These are phyloP conservation scores for Cryptosporidium muris DNA, from an alignment of 169 alveolate genomes.

Conservation along the genomic window DNA sequence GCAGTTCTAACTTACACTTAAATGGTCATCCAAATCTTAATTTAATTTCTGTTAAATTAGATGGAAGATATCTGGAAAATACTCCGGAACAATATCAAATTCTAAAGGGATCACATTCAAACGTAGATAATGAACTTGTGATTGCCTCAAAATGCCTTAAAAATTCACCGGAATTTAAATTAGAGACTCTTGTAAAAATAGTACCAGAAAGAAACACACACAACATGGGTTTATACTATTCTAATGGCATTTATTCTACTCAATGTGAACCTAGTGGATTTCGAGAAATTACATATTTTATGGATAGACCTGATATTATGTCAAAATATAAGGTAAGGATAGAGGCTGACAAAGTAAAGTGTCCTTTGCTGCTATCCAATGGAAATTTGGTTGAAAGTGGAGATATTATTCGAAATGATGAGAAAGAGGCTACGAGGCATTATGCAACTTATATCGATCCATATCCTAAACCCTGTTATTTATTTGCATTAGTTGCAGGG, in stretches of 20 bases:
- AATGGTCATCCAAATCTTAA: conserved; percentile 85
- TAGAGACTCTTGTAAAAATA: conserved; percentile 79
- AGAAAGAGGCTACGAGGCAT: conserved; percentile 74
- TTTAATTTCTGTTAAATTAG: conserved; percentile 78
- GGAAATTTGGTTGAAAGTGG: conserved; percentile 84
- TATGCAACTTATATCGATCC: conserved; percentile 89
- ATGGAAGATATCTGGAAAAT: conserved; percentile 77
- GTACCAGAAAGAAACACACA: conserved; percentile 83
- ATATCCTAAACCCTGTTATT: conserved; percentile 88
- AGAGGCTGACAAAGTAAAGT: conserved; percentile 83
- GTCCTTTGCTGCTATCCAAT: conserved; percentile 86
- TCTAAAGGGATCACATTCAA: conserved; percentile 7
- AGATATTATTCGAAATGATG: conserved; percentile 44
- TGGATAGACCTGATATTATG: conserved; percentile 92
- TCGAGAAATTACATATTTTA: conserved; percentile 86
- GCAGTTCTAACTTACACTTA: conserved; percentile 79
- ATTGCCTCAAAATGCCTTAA: conserved; percentile 40
- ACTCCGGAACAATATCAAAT: conserved; percentile 21
- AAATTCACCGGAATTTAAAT: conserved; percentile 58
- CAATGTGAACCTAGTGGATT: conserved; percentile 93
- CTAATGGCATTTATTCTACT: conserved; percentile 85
- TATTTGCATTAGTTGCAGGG: conserved; percentile 94
- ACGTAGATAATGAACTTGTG: conserved; percentile 63
- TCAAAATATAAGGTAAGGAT: conserved; percentile 81
- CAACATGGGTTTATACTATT: conserved; percentile 84